These are phyloP conservation scores for Senecio squalidus DNA, from an alignment of 140 eudicot genomes.

Conservation along the genomic window DNA sequence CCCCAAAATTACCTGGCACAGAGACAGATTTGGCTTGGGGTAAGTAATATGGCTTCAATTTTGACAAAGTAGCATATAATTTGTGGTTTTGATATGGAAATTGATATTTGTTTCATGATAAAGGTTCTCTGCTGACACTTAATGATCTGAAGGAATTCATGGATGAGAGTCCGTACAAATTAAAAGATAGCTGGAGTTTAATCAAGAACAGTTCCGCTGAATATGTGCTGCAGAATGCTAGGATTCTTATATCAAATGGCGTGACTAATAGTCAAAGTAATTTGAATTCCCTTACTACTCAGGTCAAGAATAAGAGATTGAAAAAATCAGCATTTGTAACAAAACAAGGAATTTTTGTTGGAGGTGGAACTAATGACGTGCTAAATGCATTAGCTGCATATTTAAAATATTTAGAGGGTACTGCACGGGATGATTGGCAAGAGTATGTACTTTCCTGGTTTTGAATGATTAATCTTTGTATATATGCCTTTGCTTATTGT, in stretches of 20 bases:
- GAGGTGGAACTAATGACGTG: constrained; percentile 74
- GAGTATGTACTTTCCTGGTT: constrained; percentile 55
- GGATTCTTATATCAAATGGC: constrained; percentile 26
- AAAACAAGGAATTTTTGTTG: constrained; percentile 53
- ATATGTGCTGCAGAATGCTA: constrained; percentile 29
- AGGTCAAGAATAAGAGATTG: constrained; percentile 31
- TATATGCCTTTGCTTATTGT: constrained; percentile 4
- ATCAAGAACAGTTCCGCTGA: constrained; percentile 52
- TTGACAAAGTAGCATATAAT: constrained; percentile 1
- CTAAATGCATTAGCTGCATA: constrained; percentile 85
- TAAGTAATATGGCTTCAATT: constrained; percentile 30
- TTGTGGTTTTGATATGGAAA: constrained; percentile 19
- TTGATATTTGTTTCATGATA: constrained; percentile 20
- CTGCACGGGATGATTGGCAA: constrained; percentile 90
- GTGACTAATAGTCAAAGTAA: constrained; percentile 24
- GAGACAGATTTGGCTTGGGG: constrained; percentile 58
- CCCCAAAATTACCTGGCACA: constrained; percentile 41
- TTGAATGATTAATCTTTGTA: neutral
- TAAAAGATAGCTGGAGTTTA: constrained; percentile 41
- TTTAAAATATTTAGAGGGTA: constrained; percentile 83
- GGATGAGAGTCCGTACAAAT: constrained; percentile 25
- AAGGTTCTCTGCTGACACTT: constrained; percentile 72
- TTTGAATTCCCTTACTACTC: constrained; percentile 14
- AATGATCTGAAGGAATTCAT: constrained; percentile 49
- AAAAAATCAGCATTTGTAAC: constrained; percentile 59